Evolutionary conservation across 1,284 basidiomycete species (phyloP).

Genomic region (Melanopsichium pennsylvanicum): DNA sequence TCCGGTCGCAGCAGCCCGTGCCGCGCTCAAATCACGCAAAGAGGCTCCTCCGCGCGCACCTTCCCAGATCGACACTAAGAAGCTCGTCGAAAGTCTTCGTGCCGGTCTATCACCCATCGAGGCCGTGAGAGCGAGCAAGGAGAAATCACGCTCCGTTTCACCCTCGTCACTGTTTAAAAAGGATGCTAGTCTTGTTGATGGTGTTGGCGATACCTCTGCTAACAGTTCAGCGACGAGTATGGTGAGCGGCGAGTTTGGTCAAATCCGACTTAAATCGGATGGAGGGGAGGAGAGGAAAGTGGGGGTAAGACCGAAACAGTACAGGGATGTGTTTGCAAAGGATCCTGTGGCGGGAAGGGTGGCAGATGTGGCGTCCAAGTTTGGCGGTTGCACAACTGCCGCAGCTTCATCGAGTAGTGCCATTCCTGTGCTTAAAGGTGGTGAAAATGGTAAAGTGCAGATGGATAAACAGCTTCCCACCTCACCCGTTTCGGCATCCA

Average conservation of each 20-base stretch:
- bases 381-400: conserved; percentile 34
- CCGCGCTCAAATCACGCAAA: conserved; percentile 24
- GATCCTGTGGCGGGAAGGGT: conserved; percentile 51
- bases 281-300: not conserved
- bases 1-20: conserved; percentile 27
- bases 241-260: no score
- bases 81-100: conserved; percentile 37
- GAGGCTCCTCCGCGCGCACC: conserved; percentile 3
- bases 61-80: conserved; percentile 36
- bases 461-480: conserved; percentile 10
- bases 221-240: no score
- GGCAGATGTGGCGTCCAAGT: conserved; percentile 46
- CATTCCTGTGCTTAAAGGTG: not conserved
- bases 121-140: conserved; percentile 36
- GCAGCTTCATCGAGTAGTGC: conserved; percentile 1
- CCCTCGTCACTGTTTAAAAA: not conserved
- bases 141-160: not conserved
- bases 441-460: no score
- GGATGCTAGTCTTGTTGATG: not conserved
- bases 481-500: no score
- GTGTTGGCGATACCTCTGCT: no score
- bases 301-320: not conserved
- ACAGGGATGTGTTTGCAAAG: conserved; percentile 51
- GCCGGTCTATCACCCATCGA: conserved; percentile 32
- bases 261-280: no score